Conservation (phyloP, 768 basidiomycete genomes). For the Sarcodon aspratus region DNA sequence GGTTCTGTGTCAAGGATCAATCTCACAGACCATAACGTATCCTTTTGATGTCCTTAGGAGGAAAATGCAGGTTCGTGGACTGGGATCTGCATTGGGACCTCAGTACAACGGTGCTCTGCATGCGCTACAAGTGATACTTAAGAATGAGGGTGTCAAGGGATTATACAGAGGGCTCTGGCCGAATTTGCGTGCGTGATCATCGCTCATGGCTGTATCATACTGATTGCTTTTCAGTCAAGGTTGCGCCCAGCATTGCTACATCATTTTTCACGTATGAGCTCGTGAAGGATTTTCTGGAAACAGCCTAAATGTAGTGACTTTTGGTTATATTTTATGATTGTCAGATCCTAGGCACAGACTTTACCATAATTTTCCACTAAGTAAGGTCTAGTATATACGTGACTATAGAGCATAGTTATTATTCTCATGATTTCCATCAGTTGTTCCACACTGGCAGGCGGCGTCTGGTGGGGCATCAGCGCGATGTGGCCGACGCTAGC, state of each 20-base stretch:
- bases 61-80: constrained; percentile 91
- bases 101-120: constrained; percentile 77
- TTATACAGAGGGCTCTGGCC: constrained; percentile 86
- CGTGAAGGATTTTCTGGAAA: constrained; percentile 37
- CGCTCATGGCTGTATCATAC: constrained; percentile 1
- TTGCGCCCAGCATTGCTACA: constrained; percentile 84
- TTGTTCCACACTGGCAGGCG: too few relatives aligned
- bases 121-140: constrained; percentile 58
- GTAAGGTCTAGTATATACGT: too few relatives aligned
- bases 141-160: constrained; percentile 63
- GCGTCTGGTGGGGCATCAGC: too few relatives aligned
- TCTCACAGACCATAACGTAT: constrained; percentile 91
- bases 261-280: constrained; percentile 80
- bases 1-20: constrained; percentile 41
- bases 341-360: too few relatives aligned
- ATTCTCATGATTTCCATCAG: too few relatives aligned
- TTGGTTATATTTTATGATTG: too few relatives aligned
- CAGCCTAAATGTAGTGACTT: constrained; percentile 24
- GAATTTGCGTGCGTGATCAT: constrained; percentile 57
- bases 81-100: constrained; percentile 44
- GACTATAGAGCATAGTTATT: too few relatives aligned
- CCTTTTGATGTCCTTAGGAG: constrained; percentile 91
- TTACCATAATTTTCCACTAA: too few relatives aligned
- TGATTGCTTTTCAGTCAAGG: constrained; percentile 49
- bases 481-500: too few relatives aligned